Base-by-base conservation (phyloP, 2,329 filamentous ascomycete species). In the Fusarium subglutinans region DNA sequence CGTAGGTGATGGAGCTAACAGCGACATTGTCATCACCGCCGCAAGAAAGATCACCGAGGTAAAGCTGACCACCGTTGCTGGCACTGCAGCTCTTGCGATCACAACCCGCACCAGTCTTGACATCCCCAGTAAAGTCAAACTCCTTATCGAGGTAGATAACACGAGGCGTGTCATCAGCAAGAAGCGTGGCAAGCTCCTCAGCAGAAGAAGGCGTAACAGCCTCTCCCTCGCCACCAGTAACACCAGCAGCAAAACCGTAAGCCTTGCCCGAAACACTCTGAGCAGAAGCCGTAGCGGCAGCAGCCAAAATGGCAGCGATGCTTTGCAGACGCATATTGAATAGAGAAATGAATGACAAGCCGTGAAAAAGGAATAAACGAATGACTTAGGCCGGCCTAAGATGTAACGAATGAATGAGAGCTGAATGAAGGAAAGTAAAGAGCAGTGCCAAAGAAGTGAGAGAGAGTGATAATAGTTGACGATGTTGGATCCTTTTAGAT, bases 141-240 rank as follows among this genome's bases (percentile, higher is more conserved):
- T 75, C 70, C 74, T 78, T 75, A 43, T 80, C 66, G 54, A 79
- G 71, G 12, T 77, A 55, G 15, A 80, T 78, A 18, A 72, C 72
- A 24, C 77, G 72, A 5, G 76, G 72, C 4, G 72, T 75, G 10
- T 79, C 78, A n/a, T 79, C 78, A n/a, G 76, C 69, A 8, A 79
- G 72, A 60, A 65, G 76, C 18, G 74, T 38, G 5, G 80, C 74
- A 66, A 89, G 84, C 81, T 90, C 83, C 22, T 81, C 82, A 28
- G 81, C 85, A 35, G 82, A 83, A 20, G 79, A 79, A n/a, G 87
- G 87, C 51, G 84, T 83, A 2, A 70, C 73, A 9, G 86, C 81
- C 22, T 83, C 79, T 18, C 86, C 86, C 61, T 75, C 81, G 35
- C 88, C 88, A 53, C 88, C 88, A 37, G 87, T 89, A 6, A 87